These are phyloP conservation scores for Picocystis salinarum DNA, from an alignment of 139 green algal genomes.

Conservation along the genomic window DNA sequence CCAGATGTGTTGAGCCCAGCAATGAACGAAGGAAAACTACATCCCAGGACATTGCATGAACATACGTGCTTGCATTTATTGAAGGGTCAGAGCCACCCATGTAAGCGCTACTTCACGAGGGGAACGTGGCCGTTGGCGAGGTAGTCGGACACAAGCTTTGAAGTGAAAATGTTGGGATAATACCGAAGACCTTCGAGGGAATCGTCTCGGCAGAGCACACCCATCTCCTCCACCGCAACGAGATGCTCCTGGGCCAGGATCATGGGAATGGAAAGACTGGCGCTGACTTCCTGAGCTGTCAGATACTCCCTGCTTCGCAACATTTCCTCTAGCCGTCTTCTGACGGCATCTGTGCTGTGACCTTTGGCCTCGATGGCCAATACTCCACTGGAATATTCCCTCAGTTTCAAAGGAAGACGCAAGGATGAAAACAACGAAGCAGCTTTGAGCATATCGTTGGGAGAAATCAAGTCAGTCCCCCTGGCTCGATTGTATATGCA, in stretches of 20 bases:
- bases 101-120: too few species aligned
- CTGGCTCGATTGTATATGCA: conserved; percentile 85
- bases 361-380: neutral
- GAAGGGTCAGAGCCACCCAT: too few species aligned
- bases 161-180: conserved; percentile 76
- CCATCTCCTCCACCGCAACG: conserved; percentile 43
- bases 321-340: neutral
- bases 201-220: conserved; percentile 74
- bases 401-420: neutral
- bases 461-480: conserved; percentile 78
- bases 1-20: too few species aligned
- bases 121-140: too few species aligned
- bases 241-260: conserved; percentile 64
- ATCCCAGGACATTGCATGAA: too few species aligned
- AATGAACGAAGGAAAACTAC: too few species aligned
- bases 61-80: too few species aligned
- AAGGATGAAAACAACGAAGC: conserved; percentile 20
- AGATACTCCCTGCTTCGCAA: neutral
- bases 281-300: neutral
- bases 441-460: conserved; percentile 70
- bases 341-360: neutral
- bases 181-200: conserved; percentile 63
- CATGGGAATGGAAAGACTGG: conserved; percentile 9
- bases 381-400: conserved; percentile 6
- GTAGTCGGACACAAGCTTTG: too few species aligned